Conservation (phyloP, 2,329 filamentous ascomycete species). For the Waltergamsia citrina region DNA sequence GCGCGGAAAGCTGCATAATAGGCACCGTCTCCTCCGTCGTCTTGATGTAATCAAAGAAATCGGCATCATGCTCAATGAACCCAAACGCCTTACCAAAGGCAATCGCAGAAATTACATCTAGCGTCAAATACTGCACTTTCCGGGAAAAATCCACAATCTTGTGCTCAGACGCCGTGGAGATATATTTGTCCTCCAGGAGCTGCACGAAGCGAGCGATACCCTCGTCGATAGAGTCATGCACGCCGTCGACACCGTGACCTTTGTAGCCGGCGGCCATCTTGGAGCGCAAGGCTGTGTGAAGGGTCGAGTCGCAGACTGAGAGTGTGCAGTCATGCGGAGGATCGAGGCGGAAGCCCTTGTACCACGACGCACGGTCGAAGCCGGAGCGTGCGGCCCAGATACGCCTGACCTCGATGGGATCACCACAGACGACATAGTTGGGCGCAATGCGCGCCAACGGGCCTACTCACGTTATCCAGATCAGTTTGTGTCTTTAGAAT, state of each 20-base stretch:
- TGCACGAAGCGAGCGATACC: constrained; percentile 34
- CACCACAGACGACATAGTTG: constrained; percentile 18
- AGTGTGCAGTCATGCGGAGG: constrained; percentile 39
- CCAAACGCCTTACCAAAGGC: constrained; percentile 42
- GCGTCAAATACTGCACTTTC: constrained; percentile 42
- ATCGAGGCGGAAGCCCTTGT: constrained; percentile 39
- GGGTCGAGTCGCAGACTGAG: constrained; percentile 34
- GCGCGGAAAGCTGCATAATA: constrained; percentile 29
- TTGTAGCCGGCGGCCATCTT: constrained; percentile 15
- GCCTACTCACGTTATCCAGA: constrained; percentile 9
- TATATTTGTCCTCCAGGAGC: constrained; percentile 37
- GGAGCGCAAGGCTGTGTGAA: constrained; percentile 28
- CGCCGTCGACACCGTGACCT: constrained; percentile 18
- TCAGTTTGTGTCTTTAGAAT: not conserved
- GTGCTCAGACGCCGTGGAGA: constrained; percentile 18
- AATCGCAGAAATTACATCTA: constrained; percentile 45
- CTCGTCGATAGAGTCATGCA: constrained; percentile 30
- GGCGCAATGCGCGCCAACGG: constrained; percentile 15
- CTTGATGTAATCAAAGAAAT: constrained; percentile 37
- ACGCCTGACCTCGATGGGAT: constrained; percentile 16
- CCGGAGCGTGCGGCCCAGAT: constrained; percentile 17
- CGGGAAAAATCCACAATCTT: constrained; percentile 40
- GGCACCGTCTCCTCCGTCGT: constrained; percentile 32
- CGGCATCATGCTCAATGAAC: constrained; percentile 34
- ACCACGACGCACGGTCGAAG: constrained; percentile 24